A percentile compares a stretch with the other conserved stretches of the same genome.
These are phyloP conservation scores for Mortierella antarctica DNA, from an alignment of 192 early-diverging fungal species.

Conservation along the genomic window DNA sequence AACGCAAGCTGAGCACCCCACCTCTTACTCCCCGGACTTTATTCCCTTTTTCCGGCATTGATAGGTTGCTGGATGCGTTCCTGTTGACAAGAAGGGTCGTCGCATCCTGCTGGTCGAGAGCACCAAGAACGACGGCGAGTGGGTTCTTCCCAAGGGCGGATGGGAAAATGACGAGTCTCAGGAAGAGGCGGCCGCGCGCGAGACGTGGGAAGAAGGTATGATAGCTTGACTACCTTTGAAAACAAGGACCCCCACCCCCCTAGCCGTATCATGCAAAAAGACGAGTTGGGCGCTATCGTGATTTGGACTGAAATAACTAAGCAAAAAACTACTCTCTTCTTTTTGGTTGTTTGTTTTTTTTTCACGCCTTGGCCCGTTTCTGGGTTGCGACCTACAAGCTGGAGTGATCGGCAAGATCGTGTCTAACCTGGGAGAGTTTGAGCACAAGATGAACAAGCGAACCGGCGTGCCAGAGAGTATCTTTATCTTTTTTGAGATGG, in stretches of 20 bases:
- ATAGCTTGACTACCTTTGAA: background rate
- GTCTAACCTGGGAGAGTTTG: slow-evolving; percentile 60
- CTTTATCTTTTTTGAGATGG: slow-evolving; percentile 68
- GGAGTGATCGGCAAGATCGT: slow-evolving; percentile 66
- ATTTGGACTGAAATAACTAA: background rate
- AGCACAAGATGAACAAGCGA: slow-evolving; percentile 53
- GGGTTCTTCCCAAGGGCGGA: slow-evolving; percentile 72
- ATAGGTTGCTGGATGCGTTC: slow-evolving; percentile 68
- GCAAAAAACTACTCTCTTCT: background rate
- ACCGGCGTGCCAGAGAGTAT: slow-evolving; percentile 51
- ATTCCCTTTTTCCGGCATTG: background rate
- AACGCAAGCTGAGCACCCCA: background rate
- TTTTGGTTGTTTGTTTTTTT: background rate
- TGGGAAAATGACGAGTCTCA: slow-evolving; percentile 73
- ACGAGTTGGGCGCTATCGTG: background rate
- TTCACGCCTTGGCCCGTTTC: background rate
- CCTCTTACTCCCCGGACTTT: background rate
- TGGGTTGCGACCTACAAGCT: slow-evolving; percentile 34
- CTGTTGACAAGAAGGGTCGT: slow-evolving; percentile 57
- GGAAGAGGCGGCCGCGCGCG: slow-evolving; percentile 64
- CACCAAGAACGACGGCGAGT: slow-evolving; percentile 56
- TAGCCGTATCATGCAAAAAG: background rate
- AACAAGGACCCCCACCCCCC: background rate
- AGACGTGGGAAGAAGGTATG: slow-evolving; percentile 74
- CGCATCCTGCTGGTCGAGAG: slow-evolving; percentile 64